Percentiles rank a stretch among this genome's conserved stretches.
These are phyloP conservation scores for Posidonia australis DNA, from an alignment of 106 monocot genomes.

Conservation along the genomic window DNA sequence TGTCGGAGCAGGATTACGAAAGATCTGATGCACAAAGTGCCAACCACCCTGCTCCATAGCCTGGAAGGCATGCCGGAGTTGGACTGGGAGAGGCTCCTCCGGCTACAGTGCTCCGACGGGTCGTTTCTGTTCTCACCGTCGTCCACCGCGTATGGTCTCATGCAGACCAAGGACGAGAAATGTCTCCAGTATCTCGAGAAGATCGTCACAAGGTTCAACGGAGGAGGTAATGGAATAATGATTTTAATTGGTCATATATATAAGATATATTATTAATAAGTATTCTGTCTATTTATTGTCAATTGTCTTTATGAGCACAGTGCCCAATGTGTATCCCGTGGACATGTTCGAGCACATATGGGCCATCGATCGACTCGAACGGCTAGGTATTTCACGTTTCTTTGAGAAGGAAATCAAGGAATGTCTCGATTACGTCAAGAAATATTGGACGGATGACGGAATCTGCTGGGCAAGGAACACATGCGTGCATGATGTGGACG, in stretches of 20 bases:
- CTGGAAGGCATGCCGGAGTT: conserved; percentile 75
- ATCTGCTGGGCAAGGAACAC: conserved; percentile 92
- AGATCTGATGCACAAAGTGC: conserved; percentile 69
- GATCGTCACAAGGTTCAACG: conserved; percentile 44
- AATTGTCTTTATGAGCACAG: conserved; percentile 13
- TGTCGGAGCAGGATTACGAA: conserved; percentile 57
- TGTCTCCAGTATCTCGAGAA: conserved; percentile 55
- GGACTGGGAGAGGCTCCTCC: conserved; percentile 66
- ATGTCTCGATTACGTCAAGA: conserved; percentile 58
- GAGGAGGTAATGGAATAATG: conserved; percentile 97
- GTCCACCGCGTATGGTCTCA: conserved; percentile 71
- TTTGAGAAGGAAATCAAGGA: conserved; percentile 62
- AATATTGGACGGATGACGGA: conserved; percentile 61
- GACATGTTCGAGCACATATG: conserved; percentile 95
- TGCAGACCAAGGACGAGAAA: conserved; percentile 51
- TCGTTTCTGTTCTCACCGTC: conserved; percentile 93
- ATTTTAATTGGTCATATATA: too few species aligned
- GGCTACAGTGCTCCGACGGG: conserved; percentile 52
- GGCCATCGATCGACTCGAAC: conserved; percentile 72
- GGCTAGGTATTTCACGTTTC: conserved; percentile 79
- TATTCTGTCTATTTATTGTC: neutral
- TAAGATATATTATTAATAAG: too few species aligned
- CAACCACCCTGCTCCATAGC: conserved; percentile 90
- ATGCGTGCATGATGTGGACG: conserved; percentile 60
- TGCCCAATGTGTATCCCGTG: conserved; percentile 93